Evolutionary conservation across 805 yeast species (phyloP).

Genomic region (Cyberlindnera lachancei): DNA sequence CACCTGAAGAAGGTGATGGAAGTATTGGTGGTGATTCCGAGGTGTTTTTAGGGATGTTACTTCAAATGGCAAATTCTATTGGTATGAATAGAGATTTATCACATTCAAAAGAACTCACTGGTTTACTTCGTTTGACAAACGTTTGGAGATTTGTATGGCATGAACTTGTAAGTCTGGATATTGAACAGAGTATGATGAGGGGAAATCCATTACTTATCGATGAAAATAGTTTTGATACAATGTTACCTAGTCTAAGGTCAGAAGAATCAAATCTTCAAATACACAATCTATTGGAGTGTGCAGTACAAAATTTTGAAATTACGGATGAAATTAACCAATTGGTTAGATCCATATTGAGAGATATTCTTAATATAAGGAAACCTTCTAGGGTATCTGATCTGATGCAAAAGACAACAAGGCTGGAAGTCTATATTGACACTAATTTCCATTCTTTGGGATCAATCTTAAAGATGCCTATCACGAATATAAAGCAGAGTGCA

Average conservation of each 20-base stretch:
- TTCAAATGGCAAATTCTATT: conserved; percentile 49
- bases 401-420: conserved; percentile 25
- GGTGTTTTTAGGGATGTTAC: conserved; percentile 39
- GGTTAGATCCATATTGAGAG: conserved; percentile 28
- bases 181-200: conserved; percentile 34
- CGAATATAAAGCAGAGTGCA: conserved; percentile 12
- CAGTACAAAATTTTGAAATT: conserved; percentile 26
- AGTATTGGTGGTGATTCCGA: conserved; percentile 44
- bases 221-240: conserved; percentile 41
- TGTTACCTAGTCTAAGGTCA: conserved; percentile 34
- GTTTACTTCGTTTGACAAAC: conserved; percentile 28
- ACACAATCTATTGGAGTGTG: conserved; percentile 33
- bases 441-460: conserved; percentile 20
- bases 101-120: conserved; percentile 20
- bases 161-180: conserved; percentile 38
- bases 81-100: conserved; percentile 54
- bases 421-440: conserved; percentile 29
- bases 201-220: conserved; percentile 40
- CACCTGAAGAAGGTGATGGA: conserved; percentile 56
- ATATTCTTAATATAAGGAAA: conserved; percentile 33
- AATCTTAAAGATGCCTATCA: conserved; percentile 21
- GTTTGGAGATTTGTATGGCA: conserved; percentile 57
- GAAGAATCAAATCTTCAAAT: conserved; percentile 29
- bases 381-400: conserved; percentile 32
- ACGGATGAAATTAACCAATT: conserved; percentile 25